Evolutionary conservation across 2,329 filamentous ascomycete genomes (phyloP), one percentile per base, ranked within the genome.

Genomic region (Hypoxylon sp.): DNA sequence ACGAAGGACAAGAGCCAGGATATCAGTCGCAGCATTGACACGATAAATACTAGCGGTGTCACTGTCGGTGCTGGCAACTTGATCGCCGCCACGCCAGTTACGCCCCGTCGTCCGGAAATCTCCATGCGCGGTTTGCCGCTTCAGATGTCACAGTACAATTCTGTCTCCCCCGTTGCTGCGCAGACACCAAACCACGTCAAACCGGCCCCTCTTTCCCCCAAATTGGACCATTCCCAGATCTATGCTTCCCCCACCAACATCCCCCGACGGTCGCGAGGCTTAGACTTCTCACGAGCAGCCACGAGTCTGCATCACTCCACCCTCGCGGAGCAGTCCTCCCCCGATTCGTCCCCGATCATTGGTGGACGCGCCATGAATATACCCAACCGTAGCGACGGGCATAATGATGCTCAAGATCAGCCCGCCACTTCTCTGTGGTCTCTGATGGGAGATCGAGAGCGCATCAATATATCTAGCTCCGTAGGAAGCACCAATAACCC

Each of bases 241-340:
- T 97, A 96, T 80, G 91, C 91, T 43, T 94, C 93, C 1, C 93
- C 94, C 1, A 90, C 91, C 24, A 96, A 94, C 56, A 91, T 97
- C 48, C 94, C 94, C 17, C 88, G 94, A 68, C 89, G 94, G 64
- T 97, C 94, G 28, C 88, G 94, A 58, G 94, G 94, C 44, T 83
- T 97, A 64, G 94, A 98, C 79, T 98, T 97, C 77, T 94, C 94
- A 41, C 87, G 94, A 70, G 94, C 94, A 10, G 95, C 93, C 65
- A 97, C 94, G 10, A 97, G 94, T 75, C 84, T 99, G 20, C 95
- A 98, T 79, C 95, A 98, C 78, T 97, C 94, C 15, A 98, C 92
- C 0, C 85, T 98, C 7, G 94, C 94, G 58, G 92, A 97, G 70
- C 87, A 90, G 75, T 91, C 92, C 0, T 95, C 92, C 4, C 93